Conservation (phyloP, 106 monocot genomes). For the Dioscorea dumetorum region DNA sequence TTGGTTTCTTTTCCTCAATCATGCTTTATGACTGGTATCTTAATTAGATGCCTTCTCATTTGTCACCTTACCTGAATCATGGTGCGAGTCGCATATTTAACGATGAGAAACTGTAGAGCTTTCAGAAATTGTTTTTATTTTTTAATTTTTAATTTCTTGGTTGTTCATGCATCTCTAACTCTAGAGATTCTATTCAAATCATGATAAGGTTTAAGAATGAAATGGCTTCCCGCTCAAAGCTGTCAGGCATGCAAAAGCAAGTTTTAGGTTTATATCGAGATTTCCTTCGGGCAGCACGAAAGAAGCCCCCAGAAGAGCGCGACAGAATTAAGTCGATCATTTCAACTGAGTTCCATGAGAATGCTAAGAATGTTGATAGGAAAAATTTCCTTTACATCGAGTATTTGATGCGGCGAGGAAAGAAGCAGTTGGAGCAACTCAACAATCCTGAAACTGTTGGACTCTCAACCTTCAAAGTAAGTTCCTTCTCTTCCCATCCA, state of each 20-base stretch:
- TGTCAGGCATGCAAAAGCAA: constrained; percentile 89
- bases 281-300: constrained; percentile 73
- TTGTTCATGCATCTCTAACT: too few relatives aligned
- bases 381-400: constrained; percentile 83
- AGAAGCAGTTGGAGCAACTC: constrained; percentile 87
- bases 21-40: too few relatives aligned
- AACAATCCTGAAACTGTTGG: constrained; percentile 49
- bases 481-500: not conserved
- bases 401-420: constrained; percentile 71
- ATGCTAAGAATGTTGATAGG: constrained; percentile 57
- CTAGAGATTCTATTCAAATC: too few relatives aligned
- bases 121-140: too few relatives aligned
- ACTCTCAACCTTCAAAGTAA: constrained; percentile 51
- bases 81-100: too few relatives aligned
- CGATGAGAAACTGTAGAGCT: too few relatives aligned
- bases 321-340: constrained; percentile 52
- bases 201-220: constrained; percentile 4
- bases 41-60: too few relatives aligned
- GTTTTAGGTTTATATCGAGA: constrained; percentile 64
- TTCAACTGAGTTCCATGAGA: constrained; percentile 69
- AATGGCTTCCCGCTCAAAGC: constrained; percentile 37
- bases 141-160: too few relatives aligned
- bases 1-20: too few relatives aligned
- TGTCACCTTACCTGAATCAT: too few relatives aligned
- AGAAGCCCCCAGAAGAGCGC: constrained; percentile 61